Evolutionary conservation across 73 alveolate species (phyloP).

Genomic region (Durusdinium trenchii): DNA sequence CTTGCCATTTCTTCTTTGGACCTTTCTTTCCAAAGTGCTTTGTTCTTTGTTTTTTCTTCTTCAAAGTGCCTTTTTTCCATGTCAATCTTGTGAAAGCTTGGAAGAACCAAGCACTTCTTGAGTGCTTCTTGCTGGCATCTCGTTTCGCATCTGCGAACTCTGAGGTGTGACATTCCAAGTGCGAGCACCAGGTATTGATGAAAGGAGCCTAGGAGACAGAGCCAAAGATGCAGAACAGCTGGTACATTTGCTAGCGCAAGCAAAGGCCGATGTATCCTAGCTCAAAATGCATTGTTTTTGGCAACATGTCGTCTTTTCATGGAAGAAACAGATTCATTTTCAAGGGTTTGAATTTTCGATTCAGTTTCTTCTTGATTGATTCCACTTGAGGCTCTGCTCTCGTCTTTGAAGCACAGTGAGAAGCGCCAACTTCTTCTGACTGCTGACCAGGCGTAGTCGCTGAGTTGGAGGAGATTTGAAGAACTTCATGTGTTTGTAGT

Average conservation of each 20-base stretch:
- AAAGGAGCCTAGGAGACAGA: constrained; percentile 68
- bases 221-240: constrained; percentile 12
- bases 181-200: constrained; percentile 44
- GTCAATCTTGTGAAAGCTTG: too few relatives aligned
- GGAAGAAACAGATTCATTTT: neutral
- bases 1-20: neutral
- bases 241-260: constrained; percentile 72
- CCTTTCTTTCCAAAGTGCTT: neutral
- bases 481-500: too few relatives aligned
- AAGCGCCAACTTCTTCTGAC: constrained; percentile 40
- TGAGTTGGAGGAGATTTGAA: too few relatives aligned
- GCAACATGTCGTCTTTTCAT: neutral
- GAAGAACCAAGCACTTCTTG: too few relatives aligned
- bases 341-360: neutral
- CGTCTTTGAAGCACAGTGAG: neutral
- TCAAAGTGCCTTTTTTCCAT: too few relatives aligned
- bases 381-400: constrained; percentile 37
- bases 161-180: neutral
- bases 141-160: neutral
- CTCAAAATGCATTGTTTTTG: neutral
- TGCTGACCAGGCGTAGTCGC: constrained; percentile 82
- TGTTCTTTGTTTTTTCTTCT: neutral
- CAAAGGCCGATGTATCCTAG: constrained; percentile 61
- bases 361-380: neutral
- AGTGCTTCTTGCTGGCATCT: too few relatives aligned